Percentiles rank a stretch among this genome's conserved stretches.
Evolutionary conservation across 1,284 basidiomycete genomes (phyloP).

Genomic region (Microbotryomycetes sp.): DNA sequence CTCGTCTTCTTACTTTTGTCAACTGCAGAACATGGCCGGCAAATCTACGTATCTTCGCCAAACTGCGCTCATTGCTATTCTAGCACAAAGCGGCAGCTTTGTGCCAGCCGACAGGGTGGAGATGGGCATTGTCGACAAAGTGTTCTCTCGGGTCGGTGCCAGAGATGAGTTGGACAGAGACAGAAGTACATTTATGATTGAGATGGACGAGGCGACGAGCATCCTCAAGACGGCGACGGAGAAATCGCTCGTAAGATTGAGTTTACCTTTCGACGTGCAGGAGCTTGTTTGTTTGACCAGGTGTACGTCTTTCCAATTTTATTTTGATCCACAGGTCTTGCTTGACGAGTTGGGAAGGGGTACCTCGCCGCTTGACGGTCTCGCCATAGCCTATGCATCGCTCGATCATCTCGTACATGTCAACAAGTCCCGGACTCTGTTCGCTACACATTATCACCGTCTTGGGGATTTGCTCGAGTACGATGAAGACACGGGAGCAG

Average conservation of each 20-base stretch:
- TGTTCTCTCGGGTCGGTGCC: constrained; percentile 93
- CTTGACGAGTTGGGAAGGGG: constrained; percentile 97
- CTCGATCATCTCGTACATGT: constrained; percentile 67
- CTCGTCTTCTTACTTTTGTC: neutral
- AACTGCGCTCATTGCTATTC: constrained; percentile 77
- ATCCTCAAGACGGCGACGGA: constrained; percentile 68
- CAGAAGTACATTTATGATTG: constrained; percentile 51
- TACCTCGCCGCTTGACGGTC: constrained; percentile 82
- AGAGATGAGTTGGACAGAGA: constrained; percentile 91
- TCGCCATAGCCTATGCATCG: constrained; percentile 87
- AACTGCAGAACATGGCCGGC: constrained; percentile 38
- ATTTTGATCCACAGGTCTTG: constrained; percentile 58
- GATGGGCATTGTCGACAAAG: constrained; percentile 71
- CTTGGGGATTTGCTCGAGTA: constrained; percentile 67
- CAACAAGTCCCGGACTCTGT: constrained; percentile 75
- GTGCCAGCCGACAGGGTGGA: constrained; percentile 72
- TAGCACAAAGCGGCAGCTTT: constrained; percentile 88
- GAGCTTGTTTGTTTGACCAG: too few species aligned
- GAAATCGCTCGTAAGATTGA: constrained; percentile 27
- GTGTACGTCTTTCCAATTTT: constrained; percentile 1
- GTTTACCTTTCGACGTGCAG: neutral
- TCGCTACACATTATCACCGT: constrained; percentile 97
- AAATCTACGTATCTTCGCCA: constrained; percentile 92
- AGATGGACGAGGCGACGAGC: constrained; percentile 46
- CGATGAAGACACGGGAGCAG: constrained; percentile 32